phyloP scores from a whole-genome alignment of 1,284 basidiomycete species.

The Malassezia pachydermatis region DNA sequence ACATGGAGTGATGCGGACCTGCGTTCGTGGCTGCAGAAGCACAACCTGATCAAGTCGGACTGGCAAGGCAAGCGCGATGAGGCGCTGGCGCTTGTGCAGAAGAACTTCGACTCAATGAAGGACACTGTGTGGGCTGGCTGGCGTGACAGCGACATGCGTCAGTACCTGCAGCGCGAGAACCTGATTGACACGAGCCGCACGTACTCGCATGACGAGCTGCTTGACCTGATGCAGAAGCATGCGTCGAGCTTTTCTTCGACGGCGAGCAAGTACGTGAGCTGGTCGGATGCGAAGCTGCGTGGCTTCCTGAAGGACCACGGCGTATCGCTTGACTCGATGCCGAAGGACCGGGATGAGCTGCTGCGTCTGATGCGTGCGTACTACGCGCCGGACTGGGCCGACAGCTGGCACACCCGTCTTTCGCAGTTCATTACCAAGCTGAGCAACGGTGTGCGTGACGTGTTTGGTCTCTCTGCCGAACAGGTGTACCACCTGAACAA shows the following conservation, averaged over 20 bases:
- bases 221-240: constrained; percentile 33
- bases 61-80: constrained; percentile 34
- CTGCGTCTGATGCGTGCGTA: constrained; percentile 42
- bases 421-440: neutral
- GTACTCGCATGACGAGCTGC: constrained; percentile 37
- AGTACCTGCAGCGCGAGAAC: constrained; percentile 34
- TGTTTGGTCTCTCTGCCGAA: constrained; percentile 7
- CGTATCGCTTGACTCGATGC: constrained; percentile 27
- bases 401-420: neutral
- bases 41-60: constrained; percentile 35
- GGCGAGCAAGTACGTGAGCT: constrained; percentile 35
- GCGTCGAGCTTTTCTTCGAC: constrained; percentile 22
- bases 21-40: constrained; percentile 35
- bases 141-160: constrained; percentile 39
- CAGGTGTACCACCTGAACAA: constrained; percentile 6
- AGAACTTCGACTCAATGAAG: constrained; percentile 30
- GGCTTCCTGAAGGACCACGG: constrained; percentile 35
- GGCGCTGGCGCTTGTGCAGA: constrained; percentile 24
- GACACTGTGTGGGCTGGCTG: constrained; percentile 32
- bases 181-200: constrained; percentile 30
- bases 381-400: constrained; percentile 22
- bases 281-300: constrained; percentile 39
- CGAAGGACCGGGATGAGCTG: constrained; percentile 36
- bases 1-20: constrained; percentile 39
- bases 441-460: constrained; percentile 7